These are phyloP conservation scores for Rachicladosporium sp. DNA, from an alignment of 2,329 filamentous ascomycete genomes.

Conservation along the genomic window DNA sequence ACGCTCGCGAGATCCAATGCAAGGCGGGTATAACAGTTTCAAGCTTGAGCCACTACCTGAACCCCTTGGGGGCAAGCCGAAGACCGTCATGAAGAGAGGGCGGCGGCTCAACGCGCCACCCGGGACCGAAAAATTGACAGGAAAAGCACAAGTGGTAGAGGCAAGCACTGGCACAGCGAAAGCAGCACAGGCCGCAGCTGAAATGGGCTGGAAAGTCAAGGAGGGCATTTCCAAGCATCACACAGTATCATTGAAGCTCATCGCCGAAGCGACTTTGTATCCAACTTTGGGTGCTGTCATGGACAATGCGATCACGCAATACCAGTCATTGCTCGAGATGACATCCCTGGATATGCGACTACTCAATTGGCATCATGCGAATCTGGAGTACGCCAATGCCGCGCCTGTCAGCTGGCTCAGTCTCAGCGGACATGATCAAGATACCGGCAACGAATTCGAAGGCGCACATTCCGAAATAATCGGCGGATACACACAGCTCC, in stretches of 20 bases:
- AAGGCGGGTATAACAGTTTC: conserved; percentile 18
- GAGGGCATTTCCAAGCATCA: conserved; percentile 46
- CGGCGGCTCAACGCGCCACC: conserved; percentile 36
- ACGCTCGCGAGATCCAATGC: conserved; percentile 61
- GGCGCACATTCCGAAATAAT: conserved; percentile 87
- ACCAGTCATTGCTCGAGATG: conserved; percentile 68
- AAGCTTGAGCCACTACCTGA: conserved; percentile 20
- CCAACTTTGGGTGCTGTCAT: conserved; percentile 84
- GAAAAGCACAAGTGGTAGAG: conserved; percentile 58
- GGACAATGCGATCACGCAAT: conserved; percentile 82
- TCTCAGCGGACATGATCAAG: conserved; percentile 87
- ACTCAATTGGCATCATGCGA: conserved; percentile 96
- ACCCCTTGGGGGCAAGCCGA: conserved; percentile 17
- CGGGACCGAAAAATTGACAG: conserved; percentile 50
- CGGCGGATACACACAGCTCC: conserved; percentile 86
- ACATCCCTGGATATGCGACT: conserved; percentile 78
- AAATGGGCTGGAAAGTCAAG: conserved; percentile 73
- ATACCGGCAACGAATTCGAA: conserved; percentile 95
- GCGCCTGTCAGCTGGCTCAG: conserved; percentile 78
- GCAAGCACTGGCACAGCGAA: conserved; percentile 57
- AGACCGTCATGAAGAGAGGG: conserved; percentile 18
- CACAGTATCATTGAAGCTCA: conserved; percentile 49
- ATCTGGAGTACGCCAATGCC: conserved; percentile 94
- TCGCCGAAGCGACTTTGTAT: conserved; percentile 46
- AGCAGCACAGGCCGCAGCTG: conserved; percentile 62